These are phyloP conservation scores for Ziziphus jujuba DNA, from an alignment of 306 rosid species.

Conservation along the genomic window DNA sequence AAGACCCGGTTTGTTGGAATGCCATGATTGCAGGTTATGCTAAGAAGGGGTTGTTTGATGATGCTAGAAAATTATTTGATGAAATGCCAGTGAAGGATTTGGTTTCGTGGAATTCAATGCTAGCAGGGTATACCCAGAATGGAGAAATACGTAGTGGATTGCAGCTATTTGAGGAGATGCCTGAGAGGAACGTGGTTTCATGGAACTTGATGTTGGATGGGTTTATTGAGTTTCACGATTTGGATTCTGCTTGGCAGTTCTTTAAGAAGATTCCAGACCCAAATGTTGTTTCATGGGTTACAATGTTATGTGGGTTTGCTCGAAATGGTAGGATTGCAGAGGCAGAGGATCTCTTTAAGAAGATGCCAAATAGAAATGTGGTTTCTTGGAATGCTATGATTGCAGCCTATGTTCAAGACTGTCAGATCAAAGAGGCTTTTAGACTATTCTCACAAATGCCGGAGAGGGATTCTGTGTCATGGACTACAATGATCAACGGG, in stretches of 20 bases:
- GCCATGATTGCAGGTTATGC: conserved; percentile 76
- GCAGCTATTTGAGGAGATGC: conserved; percentile 60
- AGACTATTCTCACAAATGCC: conserved; percentile 60
- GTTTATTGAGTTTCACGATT: conserved; percentile 50
- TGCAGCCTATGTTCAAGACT: conserved; percentile 62
- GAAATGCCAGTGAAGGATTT: conserved; percentile 63
- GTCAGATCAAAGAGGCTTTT: conserved; percentile 62
- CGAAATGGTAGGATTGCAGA: conserved; percentile 50
- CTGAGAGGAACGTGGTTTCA: conserved; percentile 60
- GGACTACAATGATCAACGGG: conserved; percentile 82
- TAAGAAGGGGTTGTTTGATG: conserved; percentile 55
- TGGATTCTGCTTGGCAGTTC: conserved; percentile 66
- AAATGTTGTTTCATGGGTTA: conserved; percentile 62
- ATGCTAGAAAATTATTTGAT: conserved; percentile 62
- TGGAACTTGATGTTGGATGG: conserved; percentile 86
- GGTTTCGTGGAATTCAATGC: conserved; percentile 78
- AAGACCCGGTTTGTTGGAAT: conserved; percentile 71
- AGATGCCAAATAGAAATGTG: conserved; percentile 60
- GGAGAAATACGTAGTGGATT: conserved; percentile 61
- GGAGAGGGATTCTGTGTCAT: conserved; percentile 63
- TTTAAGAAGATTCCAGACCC: conserved; percentile 60
- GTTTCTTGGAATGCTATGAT: conserved; percentile 96
- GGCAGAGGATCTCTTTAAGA: conserved; percentile 63
- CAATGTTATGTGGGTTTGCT: conserved; percentile 72
- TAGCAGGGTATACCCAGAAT: conserved; percentile 70